Base-by-base conservation (phyloP, 2,329 filamentous ascomycete species). In the Hymenoscyphus repandus region DNA sequence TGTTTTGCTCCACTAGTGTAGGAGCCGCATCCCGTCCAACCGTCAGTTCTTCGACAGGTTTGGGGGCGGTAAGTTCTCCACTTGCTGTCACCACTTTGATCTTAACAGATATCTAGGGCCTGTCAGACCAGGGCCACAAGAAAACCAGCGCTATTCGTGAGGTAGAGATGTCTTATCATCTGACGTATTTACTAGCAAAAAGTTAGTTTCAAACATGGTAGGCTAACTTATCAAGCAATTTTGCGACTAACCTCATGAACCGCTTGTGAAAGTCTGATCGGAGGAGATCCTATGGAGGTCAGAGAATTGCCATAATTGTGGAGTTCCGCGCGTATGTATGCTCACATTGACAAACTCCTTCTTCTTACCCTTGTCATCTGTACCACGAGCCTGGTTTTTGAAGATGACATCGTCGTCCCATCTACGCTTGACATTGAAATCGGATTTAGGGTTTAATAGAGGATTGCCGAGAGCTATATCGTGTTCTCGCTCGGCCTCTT, bases 351-450 rank as follows among this genome's bases (percentile, higher is more conserved):
- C 91, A 72, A 99, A 99, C 70, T 96, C 91, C 74, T 92, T 95
- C 71, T 79, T 82, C 74, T 86, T 90, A 56, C 86, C 83, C 74
- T 86, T 91, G 56, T 96, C 90, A 66, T 97, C 92, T 0, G 91
- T 96, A 7, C 92, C 93, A 52, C 93, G 80, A 32, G 92, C 93
- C 72, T 99, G 93, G 69, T 99, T 99, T 75, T 96, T 97, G 74
- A 99, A 99, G 2, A 99, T 91, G 11, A 99, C 93, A 67, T 99
- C 93, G 63, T 99, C 93, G 62, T 99, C 93, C 93, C 93, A 99
- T 61, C 91, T 75, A 60, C 89, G 76, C 77, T 96, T 96, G 64
- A 96, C 85, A 52, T 85, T 90, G 68, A 95, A 97, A 61, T 96
- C 90, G 17, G 80, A 72, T 67, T 88, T 88, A 45, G 65, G 61